Evolutionary conservation across 2,329 filamentous ascomycete genomes (phyloP), one percentile per base, ranked within the genome.

Genomic region (Pseudogymnoascus verrucosus): DNA sequence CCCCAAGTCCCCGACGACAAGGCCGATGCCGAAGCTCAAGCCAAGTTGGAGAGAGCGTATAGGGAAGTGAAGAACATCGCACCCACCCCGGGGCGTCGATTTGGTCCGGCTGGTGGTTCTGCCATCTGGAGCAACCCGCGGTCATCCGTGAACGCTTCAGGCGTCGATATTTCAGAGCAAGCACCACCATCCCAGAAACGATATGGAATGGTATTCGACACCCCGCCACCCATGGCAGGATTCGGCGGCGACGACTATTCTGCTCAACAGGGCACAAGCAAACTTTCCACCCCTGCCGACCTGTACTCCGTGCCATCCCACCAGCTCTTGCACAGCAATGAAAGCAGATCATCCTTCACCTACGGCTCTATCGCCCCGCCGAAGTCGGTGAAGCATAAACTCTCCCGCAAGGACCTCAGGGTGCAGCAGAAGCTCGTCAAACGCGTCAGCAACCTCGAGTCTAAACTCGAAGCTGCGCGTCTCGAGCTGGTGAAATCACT

Each of bases 391-490:
- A 57, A 57, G 26, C 47, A 34, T 42, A 77, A 80, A 23, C 78
- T 78, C 2, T 84, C 82, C 2, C 82, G 80, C 68, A 82, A 80
- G 67, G 84, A 87, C 62, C 73, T 87, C 5, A 76, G 80, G 60
- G 81, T 79, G 68, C 82, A 86, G 68, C 76, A 80, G 64, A 85
- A 83, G 66, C 74, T 87, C 34, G 75, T 78, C 42, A 85, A 84
- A 73, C 79, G 82, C 62, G 84, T 87, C 31, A 85, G 82, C 67
- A 80, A 86, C 67, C 77, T 87, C 11, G 84, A 88, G 68, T 71
- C 76, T 11, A 85, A 86, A 70, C 77, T 87, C 31, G 76, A 82
- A 14, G 77, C 78, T 37, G 83, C 83, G 7, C 78, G 82, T 36
- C 78, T 77, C 60, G 81, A 87, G 71, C 77, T 87, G 23, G 47